phyloP scores from a whole-genome alignment of 345 rosid species.

The Chamaenerion angustifolium region DNA sequence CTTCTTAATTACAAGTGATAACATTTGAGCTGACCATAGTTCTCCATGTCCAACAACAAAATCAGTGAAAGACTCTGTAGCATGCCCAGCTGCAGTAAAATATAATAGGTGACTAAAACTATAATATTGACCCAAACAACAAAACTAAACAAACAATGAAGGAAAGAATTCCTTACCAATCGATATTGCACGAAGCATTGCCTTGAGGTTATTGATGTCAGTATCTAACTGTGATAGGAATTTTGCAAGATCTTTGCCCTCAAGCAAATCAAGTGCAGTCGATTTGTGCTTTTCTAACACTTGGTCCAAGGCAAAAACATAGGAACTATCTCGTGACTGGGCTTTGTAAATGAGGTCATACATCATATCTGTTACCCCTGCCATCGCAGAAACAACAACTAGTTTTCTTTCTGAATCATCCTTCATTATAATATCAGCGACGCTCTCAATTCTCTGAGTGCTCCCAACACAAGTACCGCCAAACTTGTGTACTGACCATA shows the following conservation, averaged over 20 bases:
- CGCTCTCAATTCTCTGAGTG: conserved; percentile 72
- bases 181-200: conserved; percentile 96
- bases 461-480: conserved; percentile 97
- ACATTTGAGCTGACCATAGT: conserved; percentile 91
- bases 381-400: conserved; percentile 91
- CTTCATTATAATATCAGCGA: conserved; percentile 48
- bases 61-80: conserved; percentile 87
- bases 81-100: conserved; percentile 45
- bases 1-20: conserved; percentile 70
- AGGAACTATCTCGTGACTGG: conserved; percentile 72
- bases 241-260: conserved; percentile 58
- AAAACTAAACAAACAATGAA: too few species aligned
- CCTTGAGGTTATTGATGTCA: conserved; percentile 76
- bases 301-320: conserved; percentile 56
- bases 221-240: conserved; percentile 64
- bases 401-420: conserved; percentile 69
- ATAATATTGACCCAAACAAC: too few species aligned
- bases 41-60: conserved; percentile 97
- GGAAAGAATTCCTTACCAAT: conserved; percentile 19
- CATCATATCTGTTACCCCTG: conserved; percentile 99
- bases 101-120: too few species aligned
- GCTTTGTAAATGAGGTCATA: conserved; percentile 82
- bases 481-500: conserved; percentile 92
- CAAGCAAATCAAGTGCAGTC: conserved; percentile 72
- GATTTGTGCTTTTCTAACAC: conserved; percentile 65